These are phyloP conservation scores for Pistacia vera DNA, from an alignment of 345 rosid genomes.

Conservation along the genomic window DNA sequence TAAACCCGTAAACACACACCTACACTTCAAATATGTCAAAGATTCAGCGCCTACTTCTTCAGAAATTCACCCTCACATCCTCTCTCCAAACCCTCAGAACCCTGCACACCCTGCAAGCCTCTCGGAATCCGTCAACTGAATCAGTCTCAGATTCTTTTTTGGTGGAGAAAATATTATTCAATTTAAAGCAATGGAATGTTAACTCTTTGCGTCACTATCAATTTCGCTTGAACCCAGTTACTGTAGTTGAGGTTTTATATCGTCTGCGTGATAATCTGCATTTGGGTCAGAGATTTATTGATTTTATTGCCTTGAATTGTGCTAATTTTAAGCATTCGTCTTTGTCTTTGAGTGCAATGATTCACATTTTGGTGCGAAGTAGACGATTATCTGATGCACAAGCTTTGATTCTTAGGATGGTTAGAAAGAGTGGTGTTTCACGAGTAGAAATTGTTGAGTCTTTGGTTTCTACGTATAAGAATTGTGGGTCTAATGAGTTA, in stretches of 20 bases:
- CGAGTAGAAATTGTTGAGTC: slow-evolving; percentile 56
- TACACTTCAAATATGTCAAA: slow-evolving; percentile 19
- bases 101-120: slow-evolving; percentile 10
- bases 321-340: slow-evolving; percentile 59
- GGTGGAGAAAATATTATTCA: slow-evolving; percentile 63
- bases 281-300: slow-evolving; percentile 49
- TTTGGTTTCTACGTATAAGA: slow-evolving; percentile 40
- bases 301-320: slow-evolving; percentile 33
- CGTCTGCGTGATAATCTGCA: slow-evolving; percentile 53
- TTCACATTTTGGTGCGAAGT: slow-evolving; percentile 53
- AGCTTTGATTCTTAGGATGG: slow-evolving; percentile 69
- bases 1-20: no score
- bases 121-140: slow-evolving; percentile 26
- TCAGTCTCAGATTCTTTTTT: slow-evolving; percentile 38
- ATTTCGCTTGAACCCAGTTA: slow-evolving; percentile 46
- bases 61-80: slow-evolving; percentile 4
- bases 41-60: slow-evolving; percentile 8
- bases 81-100: slow-evolving; percentile 5
- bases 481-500: slow-evolving; percentile 34
- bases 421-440: slow-evolving; percentile 74
- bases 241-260: slow-evolving; percentile 55
- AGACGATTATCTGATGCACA: slow-evolving; percentile 78
- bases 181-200: slow-evolving; percentile 51
- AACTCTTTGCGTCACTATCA: slow-evolving; percentile 36
- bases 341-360: slow-evolving; percentile 63